Conservation (phyloP, 768 basidiomycete species). For the Pulveroboletus ravenelii region DNA sequence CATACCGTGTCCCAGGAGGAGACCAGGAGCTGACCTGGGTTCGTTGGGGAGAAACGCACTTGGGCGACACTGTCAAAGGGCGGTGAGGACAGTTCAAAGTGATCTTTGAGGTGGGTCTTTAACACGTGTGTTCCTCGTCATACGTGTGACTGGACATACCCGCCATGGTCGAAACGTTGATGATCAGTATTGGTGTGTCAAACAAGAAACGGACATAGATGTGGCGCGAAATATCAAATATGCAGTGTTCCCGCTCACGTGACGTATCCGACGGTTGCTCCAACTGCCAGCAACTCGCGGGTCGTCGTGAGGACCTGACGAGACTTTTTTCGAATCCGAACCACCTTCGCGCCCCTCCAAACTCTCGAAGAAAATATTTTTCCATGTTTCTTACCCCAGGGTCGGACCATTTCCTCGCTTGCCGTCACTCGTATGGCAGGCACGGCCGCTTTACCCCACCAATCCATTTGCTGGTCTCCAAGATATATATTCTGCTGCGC, state of each 20-base stretch:
- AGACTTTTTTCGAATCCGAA: background rate
- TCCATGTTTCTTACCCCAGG: background rate
- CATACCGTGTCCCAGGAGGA: conserved; percentile 85
- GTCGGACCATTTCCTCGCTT: background rate
- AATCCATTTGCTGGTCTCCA: conserved; percentile 18
- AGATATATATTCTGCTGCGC: conserved; percentile 35
- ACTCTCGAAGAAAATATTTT: background rate
- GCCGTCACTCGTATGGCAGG: background rate
- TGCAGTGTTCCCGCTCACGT: conserved; percentile 4
- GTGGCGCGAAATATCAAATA: background rate
- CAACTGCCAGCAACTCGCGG: background rate
- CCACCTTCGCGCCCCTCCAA: background rate
- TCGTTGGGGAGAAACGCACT: conserved; percentile 73
- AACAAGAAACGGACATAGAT: background rate
- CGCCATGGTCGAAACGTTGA: conserved; percentile 9
- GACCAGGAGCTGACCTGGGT: conserved; percentile 75
- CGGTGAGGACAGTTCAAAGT: conserved; percentile 52
- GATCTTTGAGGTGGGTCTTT: conserved; percentile 16
- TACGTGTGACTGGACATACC: background rate
- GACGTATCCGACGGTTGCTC: background rate
- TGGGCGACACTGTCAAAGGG: conserved; percentile 85
- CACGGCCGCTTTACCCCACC: too few species aligned
- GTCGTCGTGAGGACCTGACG: background rate
- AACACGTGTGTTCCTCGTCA: background rate
- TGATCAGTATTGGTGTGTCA: background rate